Evolutionary conservation across 441 rosid genomes (phyloP), one percentile per base, ranked within the genome.

Genomic region (Gossypium schwendimanii): DNA sequence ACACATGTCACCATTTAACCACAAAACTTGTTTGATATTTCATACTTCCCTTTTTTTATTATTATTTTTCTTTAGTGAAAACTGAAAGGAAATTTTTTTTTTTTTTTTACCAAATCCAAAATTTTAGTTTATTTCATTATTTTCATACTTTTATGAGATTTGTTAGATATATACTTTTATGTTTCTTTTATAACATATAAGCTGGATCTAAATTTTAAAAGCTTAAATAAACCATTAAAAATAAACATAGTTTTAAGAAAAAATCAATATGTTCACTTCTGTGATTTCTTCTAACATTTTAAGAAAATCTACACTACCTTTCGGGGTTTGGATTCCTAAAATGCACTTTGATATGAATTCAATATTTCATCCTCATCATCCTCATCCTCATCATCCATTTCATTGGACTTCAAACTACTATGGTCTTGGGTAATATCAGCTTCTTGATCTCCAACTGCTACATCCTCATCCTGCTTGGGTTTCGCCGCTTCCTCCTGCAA

Each of bases 401-500:
- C 81, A 31, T 75, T 76, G 11, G 73, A 63, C 70, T 84, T 74
- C 11, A n/a, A 6, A 33, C 77, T 63, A 67, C 71, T 52, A 11
- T 21, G 55, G 61, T 73, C 47, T 31, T 75, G 81, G 14, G 23
- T 72, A 62, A 15, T 71, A 36, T 76, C 76, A 24, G 44, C 58
- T 47, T 66, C 41, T 2, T 62, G 21, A 64, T 79, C 83, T 72
- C 61, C 39, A 2, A 26, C 68, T 4, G 63, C 68, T 36, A 5
- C 71, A 72, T 70, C 82, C 65, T 66, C 80, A 23, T 81, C 81
- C 41, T 14, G 69, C 62, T 80, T 76, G 12, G 70, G 26, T 64
- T 83, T 81, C 62, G 44, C 75, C 1, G 41, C 76, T 70, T 81
- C 86, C 58, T 64, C 82, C 84, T 83, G 84, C 77, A 59, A 59